Conservation (phyloP, 176 grass and related monocot species). For the Microstegium vimineum region DNA sequence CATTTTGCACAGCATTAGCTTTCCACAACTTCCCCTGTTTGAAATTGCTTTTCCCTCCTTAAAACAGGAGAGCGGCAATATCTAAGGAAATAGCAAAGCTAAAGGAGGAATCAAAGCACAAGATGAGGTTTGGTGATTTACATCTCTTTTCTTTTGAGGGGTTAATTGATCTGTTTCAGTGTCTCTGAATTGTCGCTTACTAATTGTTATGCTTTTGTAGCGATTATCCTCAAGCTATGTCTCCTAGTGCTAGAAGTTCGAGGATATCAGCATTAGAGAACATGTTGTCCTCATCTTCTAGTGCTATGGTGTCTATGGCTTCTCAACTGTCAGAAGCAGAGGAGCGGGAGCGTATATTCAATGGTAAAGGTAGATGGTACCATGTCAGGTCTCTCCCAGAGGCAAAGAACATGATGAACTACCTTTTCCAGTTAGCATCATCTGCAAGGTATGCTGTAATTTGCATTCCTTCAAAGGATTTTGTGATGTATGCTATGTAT, state of each 20-base stretch:
- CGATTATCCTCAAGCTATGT: slow-evolving; percentile 84
- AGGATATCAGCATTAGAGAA: slow-evolving; percentile 95
- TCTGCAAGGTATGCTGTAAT: slow-evolving; percentile 62
- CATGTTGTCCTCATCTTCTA: slow-evolving; percentile 84
- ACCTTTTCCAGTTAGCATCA: slow-evolving; percentile 78
- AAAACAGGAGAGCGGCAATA: slow-evolving; percentile 70
- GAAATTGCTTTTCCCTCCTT: not conserved
- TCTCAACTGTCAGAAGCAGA: slow-evolving; percentile 90
- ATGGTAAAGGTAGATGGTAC: slow-evolving; percentile 81
- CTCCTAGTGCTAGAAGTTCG: slow-evolving; percentile 86
- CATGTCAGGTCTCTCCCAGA: slow-evolving; percentile 79
- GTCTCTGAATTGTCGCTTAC: not conserved
- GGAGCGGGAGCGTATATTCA: slow-evolving; percentile 72
- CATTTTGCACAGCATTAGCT: not conserved
- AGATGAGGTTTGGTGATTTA: slow-evolving; percentile 43
- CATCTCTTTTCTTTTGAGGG: not conserved
- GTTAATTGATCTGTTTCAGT: not conserved
- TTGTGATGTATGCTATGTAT: not conserved
- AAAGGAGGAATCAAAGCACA: slow-evolving; percentile 69
- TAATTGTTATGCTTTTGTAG: slow-evolving; percentile 15
- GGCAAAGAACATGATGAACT: slow-evolving; percentile 76
- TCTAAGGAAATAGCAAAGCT: slow-evolving; percentile 88
- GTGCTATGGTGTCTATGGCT: slow-evolving; percentile 75
- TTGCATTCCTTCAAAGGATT: not conserved
- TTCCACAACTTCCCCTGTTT: not conserved